phyloP scores from a whole-genome alignment of 352 stramenopile genomes.

The Phytophthora pinifolia region DNA sequence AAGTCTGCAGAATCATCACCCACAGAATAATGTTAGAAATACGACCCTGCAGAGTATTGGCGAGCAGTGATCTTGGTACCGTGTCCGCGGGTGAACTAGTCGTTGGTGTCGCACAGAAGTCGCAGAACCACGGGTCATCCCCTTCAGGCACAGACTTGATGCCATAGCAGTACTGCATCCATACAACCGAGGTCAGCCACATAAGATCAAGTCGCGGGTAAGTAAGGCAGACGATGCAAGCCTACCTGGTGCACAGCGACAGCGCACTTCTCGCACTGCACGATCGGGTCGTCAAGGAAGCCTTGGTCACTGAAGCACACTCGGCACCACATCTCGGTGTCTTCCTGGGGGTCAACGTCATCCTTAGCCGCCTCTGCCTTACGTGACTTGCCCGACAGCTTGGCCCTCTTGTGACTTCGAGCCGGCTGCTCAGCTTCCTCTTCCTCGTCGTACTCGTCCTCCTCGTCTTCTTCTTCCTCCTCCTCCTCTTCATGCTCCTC shows the following conservation, averaged over 20 bases:
- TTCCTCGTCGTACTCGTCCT: slow-evolving; percentile 44
- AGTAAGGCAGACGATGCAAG: not conserved
- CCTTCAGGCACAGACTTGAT: slow-evolving; percentile 80
- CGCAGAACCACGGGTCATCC: slow-evolving; percentile 85
- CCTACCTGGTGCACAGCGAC: slow-evolving; percentile 84
- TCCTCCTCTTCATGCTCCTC: slow-evolving; percentile 42
- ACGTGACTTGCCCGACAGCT: slow-evolving; percentile 19
- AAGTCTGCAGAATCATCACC: slow-evolving; percentile 46
- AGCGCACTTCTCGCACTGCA: slow-evolving; percentile 85
- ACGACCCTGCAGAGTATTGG: not conserved
- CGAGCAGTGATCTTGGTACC: slow-evolving; percentile 26
- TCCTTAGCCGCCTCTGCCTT: slow-evolving; percentile 23
- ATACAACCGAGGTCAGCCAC: slow-evolving; percentile 14
- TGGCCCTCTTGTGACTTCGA: slow-evolving; percentile 41
- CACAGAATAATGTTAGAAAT: slow-evolving; percentile 3
- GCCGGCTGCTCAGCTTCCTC: slow-evolving; percentile 34
- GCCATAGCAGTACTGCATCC: slow-evolving; percentile 82
- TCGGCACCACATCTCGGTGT: slow-evolving; percentile 88
- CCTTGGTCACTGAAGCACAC: slow-evolving; percentile 89
- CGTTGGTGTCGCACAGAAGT: slow-evolving; percentile 59
- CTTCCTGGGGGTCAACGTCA: slow-evolving; percentile 57
- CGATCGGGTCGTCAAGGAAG: slow-evolving; percentile 86
- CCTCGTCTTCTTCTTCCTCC: slow-evolving; percentile 47
- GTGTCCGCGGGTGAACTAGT: slow-evolving; percentile 41
- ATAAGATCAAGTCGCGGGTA: not conserved